These are phyloP conservation scores for Zizania latifolia DNA, from an alignment of 176 grass and related monocot genomes.

Conservation along the genomic window DNA sequence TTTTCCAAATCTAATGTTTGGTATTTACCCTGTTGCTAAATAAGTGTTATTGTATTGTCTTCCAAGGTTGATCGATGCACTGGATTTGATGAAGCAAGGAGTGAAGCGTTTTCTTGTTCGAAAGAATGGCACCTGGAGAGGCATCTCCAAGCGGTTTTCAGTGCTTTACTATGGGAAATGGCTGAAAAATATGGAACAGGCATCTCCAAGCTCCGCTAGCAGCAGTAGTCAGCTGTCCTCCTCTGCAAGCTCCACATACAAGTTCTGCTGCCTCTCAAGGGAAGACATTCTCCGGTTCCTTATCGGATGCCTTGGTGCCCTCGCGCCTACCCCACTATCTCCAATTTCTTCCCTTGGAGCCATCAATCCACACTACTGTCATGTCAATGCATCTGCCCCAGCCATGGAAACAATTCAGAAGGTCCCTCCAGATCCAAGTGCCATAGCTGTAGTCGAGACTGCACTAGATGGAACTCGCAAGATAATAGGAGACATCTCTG, in stretches of 20 bases:
- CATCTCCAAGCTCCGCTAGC: constrained; percentile 40
- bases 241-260: constrained; percentile 29
- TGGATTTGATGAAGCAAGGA: constrained; percentile 94
- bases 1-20: neutral
- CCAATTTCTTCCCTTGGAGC: constrained; percentile 72
- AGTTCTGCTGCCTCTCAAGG: constrained; percentile 78
- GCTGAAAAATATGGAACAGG: constrained; percentile 55
- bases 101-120: constrained; percentile 83
- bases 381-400: constrained; percentile 47
- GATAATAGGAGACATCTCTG: constrained; percentile 90
- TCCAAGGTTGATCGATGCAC: constrained; percentile 81
- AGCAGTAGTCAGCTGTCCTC: constrained; percentile 28
- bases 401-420: constrained; percentile 68
- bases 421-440: constrained; percentile 61
- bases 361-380: constrained; percentile 51
- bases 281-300: constrained; percentile 89
- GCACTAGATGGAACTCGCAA: constrained; percentile 43
- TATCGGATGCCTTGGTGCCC: constrained; percentile 86
- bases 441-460: constrained; percentile 68
- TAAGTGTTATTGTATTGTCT: neutral
- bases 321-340: constrained; percentile 73
- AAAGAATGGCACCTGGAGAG: constrained; percentile 70
- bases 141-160: constrained; percentile 86
- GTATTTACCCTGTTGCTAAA: neutral
- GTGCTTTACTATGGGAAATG: constrained; percentile 80